These are phyloP conservation scores for Hermanozyma aechmeae DNA, from an alignment of 805 yeast species.

Conservation along the genomic window DNA sequence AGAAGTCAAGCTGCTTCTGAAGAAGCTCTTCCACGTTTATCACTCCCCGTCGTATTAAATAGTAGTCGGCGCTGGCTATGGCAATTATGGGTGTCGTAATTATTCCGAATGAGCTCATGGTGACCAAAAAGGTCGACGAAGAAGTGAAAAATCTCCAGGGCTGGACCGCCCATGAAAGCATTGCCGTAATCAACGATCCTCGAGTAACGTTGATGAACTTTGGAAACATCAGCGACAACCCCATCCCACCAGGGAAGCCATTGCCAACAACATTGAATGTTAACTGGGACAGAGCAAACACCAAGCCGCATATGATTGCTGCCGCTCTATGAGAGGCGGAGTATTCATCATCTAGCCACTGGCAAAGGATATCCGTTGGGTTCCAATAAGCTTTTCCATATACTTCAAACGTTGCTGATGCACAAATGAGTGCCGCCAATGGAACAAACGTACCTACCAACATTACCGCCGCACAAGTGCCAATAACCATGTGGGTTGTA, in stretches of 20 bases:
- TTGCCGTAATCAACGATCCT: slow-evolving; percentile 25
- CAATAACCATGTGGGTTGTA: neutral
- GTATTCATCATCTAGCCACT: slow-evolving; percentile 1
- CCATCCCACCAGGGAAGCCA: slow-evolving; percentile 42
- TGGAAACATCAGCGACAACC: slow-evolving; percentile 39
- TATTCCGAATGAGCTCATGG: neutral
- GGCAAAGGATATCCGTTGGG: slow-evolving; percentile 1
- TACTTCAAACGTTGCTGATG: neutral
- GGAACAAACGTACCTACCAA: slow-evolving; percentile 7
- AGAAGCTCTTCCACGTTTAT: neutral
- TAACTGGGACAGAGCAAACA: slow-evolving; percentile 1
- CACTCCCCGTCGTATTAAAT: neutral
- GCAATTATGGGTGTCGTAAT: neutral
- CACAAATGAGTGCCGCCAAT: slow-evolving; percentile 1
- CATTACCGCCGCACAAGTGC: neutral
- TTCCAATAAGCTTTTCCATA: slow-evolving; percentile 1
- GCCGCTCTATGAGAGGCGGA: neutral
- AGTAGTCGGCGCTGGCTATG: neutral
- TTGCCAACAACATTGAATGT: slow-evolving; percentile 9
- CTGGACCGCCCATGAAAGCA: slow-evolving; percentile 1
- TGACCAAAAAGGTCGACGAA: neutral
- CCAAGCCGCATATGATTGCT: neutral
- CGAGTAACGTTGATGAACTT: slow-evolving; percentile 33
- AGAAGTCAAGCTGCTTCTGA: neutral
- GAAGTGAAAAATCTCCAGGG: slow-evolving; percentile 1